Conservation (phyloP, 768 basidiomycete genomes). For the Tylopilus rubrobrunneus region DNA sequence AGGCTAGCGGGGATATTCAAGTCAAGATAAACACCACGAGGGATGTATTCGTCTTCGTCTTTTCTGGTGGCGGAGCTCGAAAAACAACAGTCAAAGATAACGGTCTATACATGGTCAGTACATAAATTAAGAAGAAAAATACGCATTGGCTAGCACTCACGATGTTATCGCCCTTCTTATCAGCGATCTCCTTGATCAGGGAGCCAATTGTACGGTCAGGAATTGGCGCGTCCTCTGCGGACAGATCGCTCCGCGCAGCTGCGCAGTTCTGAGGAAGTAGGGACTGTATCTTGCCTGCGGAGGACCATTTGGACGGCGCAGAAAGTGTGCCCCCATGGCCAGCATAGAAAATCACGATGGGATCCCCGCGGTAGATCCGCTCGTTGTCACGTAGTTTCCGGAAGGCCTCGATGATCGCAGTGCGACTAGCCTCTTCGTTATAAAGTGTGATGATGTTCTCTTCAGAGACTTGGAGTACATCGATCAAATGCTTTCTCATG, state of each 20-base stretch:
- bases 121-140: neutral
- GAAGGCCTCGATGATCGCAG: conserved; percentile 30
- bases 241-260: neutral
- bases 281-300: conserved; percentile 24
- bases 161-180: conserved; percentile 40
- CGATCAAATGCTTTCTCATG: conserved; percentile 32
- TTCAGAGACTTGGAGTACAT: conserved; percentile 27
- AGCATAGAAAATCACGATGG: conserved; percentile 42
- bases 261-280: conserved; percentile 33
- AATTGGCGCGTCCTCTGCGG: conserved; percentile 22
- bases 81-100: conserved; percentile 46
- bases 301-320: conserved; percentile 26
- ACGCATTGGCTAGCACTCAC: conserved; percentile 26
- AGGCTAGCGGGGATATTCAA: no score
- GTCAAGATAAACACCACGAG: conserved; percentile 7
- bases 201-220: conserved; percentile 41
- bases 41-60: neutral
- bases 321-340: conserved; percentile 38
- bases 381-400: conserved; percentile 22
- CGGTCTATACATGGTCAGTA: conserved; percentile 29
- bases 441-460: conserved; percentile 36
- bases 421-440: conserved; percentile 36
- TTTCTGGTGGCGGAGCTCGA: conserved; percentile 36
- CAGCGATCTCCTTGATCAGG: conserved; percentile 37
- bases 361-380: conserved; percentile 28